phyloP scores from a whole-genome alignment of 495 filamentous ascomycete species.

The Penicillium egyptiacum region DNA sequence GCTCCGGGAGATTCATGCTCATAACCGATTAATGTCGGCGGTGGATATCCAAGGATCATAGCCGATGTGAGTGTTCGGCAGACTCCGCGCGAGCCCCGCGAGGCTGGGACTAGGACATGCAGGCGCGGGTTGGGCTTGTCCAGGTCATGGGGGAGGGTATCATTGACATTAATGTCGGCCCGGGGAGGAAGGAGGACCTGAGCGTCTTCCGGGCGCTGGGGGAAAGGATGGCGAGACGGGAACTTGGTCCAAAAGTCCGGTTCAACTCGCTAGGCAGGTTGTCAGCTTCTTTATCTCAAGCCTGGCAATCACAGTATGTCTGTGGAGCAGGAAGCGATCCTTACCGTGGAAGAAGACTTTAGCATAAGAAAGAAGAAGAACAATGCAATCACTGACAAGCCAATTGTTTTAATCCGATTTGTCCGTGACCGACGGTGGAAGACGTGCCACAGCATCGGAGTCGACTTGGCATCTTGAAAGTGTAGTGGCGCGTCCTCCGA shows the following conservation, averaged over 20 bases:
- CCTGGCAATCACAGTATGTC: conserved; percentile 9
- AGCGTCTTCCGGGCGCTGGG: conserved; percentile 38
- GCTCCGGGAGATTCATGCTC: conserved; percentile 31
- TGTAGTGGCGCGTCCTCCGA: conserved; percentile 28
- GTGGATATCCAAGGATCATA: conserved; percentile 61
- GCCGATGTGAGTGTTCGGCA: conserved; percentile 62
- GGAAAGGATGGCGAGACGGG: conserved; percentile 38
- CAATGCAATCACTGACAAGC: conserved; percentile 26
- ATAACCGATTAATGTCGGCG: conserved; percentile 56
- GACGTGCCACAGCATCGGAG: conserved; percentile 30
- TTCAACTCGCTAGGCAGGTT: conserved; percentile 22
- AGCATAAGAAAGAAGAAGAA: conserved; percentile 30
- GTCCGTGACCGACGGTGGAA: conserved; percentile 36
- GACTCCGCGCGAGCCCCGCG: conserved; percentile 48
- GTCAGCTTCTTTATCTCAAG: conserved; percentile 15
- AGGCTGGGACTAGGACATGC: conserved; percentile 60
- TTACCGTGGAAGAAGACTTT: conserved; percentile 25
- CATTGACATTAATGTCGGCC: conserved; percentile 23
- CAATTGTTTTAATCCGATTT: conserved; percentile 29
- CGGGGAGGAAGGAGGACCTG: conserved; percentile 29
- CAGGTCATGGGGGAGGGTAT: conserved; percentile 36
- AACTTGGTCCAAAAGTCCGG: conserved; percentile 41
- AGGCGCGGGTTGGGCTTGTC: conserved; percentile 55
- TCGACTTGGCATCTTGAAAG: conserved; percentile 32
- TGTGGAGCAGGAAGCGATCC: conserved; percentile 9